phyloP scores from a whole-genome alignment of 1,139 yeast species.

The Taphrina populina region DNA sequence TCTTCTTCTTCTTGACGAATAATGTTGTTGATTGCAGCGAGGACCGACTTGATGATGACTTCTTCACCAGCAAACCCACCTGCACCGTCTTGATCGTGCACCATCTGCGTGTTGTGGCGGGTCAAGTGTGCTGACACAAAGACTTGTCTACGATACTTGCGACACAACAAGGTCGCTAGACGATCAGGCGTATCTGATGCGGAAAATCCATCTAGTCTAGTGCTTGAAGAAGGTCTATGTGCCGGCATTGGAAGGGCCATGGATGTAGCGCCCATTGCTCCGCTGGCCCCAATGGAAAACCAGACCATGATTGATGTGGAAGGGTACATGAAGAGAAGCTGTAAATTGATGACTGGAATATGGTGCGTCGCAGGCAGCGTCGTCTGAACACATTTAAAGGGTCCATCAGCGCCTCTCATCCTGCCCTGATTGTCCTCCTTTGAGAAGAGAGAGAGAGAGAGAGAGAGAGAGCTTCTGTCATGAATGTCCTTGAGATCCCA shows the following conservation, averaged over 20 bases:
- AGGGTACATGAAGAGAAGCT: constrained; percentile 27
- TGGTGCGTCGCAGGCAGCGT: constrained; percentile 8
- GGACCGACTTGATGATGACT: constrained; percentile 1
- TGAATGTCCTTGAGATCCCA: no score
- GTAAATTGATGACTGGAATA: constrained; percentile 14
- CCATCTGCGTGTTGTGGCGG: neutral
- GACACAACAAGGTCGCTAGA: constrained; percentile 14
- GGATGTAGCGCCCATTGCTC: constrained; percentile 12
- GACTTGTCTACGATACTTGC: constrained; percentile 8
- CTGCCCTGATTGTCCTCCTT: neutral
- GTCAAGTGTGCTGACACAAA: constrained; percentile 21
- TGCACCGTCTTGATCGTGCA: constrained; percentile 1
- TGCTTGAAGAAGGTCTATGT: constrained; percentile 16
- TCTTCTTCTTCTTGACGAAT: neutral
- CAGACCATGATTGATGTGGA: constrained; percentile 32
- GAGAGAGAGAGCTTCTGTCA: no score
- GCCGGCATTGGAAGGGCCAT: constrained; percentile 23
- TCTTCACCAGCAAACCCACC: constrained; percentile 12
- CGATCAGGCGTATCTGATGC: constrained; percentile 27
- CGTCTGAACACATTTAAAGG: constrained; percentile 10
- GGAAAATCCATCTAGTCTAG: constrained; percentile 16
- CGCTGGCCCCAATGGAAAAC: constrained; percentile 25
- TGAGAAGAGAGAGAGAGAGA: neutral
- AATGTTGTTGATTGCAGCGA: neutral
- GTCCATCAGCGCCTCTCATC: neutral